A percentile compares a stretch with the other conserved stretches of the same genome.
Evolutionary conservation across 345 rosid genomes (phyloP).

Genomic region (Corchorus capsularis): DNA sequence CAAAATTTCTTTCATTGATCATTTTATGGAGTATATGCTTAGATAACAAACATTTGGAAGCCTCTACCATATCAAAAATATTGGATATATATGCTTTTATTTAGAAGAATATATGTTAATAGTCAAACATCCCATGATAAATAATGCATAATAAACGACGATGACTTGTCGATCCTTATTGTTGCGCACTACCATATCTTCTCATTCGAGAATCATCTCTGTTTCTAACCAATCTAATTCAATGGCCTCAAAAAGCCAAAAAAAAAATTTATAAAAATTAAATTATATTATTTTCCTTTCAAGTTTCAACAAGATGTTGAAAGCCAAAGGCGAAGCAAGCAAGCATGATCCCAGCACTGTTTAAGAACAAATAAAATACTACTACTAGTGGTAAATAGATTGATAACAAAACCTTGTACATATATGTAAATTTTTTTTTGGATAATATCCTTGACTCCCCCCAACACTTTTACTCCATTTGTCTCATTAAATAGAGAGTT

Average conservation of each 20-base stretch:
- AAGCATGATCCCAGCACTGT: neutral
- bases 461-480: neutral
- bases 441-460: neutral
- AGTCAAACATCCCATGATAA: constrained; percentile 3
- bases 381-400: neutral
- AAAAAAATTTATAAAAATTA: neutral
- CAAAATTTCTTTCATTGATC: too few relatives aligned
- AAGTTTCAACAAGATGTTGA: neutral
- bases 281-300: neutral
- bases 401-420: neutral
- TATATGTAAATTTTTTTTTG: neutral
- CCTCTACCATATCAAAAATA: neutral
- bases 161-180: neutral
- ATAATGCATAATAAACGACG: neutral
- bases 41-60: too few relatives aligned
- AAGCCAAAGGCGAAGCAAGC: neutral
- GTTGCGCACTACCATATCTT: neutral
- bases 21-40: too few relatives aligned
- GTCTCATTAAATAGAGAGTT: too few relatives aligned
- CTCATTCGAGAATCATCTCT: neutral
- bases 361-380: neutral
- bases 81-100: neutral
- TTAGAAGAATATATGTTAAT: neutral
- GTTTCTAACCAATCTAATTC: neutral
- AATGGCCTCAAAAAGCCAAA: neutral